phyloP scores from a whole-genome alignment of 495 filamentous ascomycete genomes.

The Tuber brumale region DNA sequence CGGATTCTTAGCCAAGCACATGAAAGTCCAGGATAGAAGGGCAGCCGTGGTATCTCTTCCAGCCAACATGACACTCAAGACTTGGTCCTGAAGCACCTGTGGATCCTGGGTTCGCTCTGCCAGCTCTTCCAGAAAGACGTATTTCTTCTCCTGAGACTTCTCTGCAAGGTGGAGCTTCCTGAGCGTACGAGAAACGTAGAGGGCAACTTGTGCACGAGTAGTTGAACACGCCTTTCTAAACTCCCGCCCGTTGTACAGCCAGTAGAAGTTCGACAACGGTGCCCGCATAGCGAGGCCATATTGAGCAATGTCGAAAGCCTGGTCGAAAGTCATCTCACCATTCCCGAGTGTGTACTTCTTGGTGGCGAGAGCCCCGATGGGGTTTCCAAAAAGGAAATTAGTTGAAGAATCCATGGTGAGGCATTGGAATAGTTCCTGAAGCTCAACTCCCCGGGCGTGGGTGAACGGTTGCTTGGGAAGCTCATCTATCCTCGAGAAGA shows the following conservation, averaged over 20 bases:
- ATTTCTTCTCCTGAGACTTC: constrained; percentile 30
- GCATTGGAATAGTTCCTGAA: constrained; percentile 50
- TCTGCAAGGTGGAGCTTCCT: constrained; percentile 38
- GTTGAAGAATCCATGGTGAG: constrained; percentile 50
- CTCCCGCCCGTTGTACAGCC: constrained; percentile 49
- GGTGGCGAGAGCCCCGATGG: constrained; percentile 39
- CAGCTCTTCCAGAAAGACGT: constrained; percentile 50
- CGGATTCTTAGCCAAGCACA: constrained; percentile 46
- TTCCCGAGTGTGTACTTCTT: constrained; percentile 24
- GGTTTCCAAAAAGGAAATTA: constrained; percentile 47
- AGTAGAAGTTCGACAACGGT: constrained; percentile 52
- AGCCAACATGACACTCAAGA: constrained; percentile 54
- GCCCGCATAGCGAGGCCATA: constrained; percentile 43
- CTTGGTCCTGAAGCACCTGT: constrained; percentile 53
- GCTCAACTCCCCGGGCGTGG: constrained; percentile 39
- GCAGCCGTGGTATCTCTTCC: constrained; percentile 58
- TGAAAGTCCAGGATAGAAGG: constrained; percentile 54
- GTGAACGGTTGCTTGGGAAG: not conserved
- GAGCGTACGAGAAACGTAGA: constrained; percentile 44
- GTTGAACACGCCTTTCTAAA: constrained; percentile 45
- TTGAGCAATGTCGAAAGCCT: constrained; percentile 33
- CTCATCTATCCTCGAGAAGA: constrained; percentile 19
- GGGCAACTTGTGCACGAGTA: constrained; percentile 45
- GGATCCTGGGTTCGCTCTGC: constrained; percentile 47
- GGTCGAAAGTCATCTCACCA: constrained; percentile 18